phyloP scores from a whole-genome alignment of 208 protist species.

The Borovskyia barvae region DNA sequence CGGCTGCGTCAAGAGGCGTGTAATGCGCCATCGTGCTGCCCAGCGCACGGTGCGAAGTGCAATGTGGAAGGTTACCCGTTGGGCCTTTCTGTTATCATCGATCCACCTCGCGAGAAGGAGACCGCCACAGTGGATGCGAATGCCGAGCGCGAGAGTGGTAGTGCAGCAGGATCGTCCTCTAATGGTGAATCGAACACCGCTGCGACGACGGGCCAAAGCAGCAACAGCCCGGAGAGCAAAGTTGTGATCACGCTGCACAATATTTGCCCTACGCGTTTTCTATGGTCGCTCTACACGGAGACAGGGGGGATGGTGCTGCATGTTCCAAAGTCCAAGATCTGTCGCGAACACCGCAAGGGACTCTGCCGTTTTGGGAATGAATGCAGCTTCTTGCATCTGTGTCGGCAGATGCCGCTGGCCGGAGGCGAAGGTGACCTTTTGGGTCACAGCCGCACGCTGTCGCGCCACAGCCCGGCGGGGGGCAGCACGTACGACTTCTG shows the following conservation, averaged over 20 bases:
- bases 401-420: conserved; percentile 47
- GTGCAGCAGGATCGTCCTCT: conserved; percentile 12
- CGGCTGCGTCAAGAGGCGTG: conserved; percentile 57
- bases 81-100: conserved; percentile 66
- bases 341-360: conserved; percentile 71
- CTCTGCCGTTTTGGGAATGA: conserved; percentile 86
- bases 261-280: conserved; percentile 63
- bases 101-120: conserved; percentile 20
- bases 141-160: conserved; percentile 11
- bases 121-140: neutral
- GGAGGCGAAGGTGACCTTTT: conserved; percentile 25
- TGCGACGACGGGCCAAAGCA: neutral
- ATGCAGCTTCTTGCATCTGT: conserved; percentile 85
- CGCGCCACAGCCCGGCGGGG: neutral
- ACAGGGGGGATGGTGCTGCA: conserved; percentile 44
- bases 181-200: conserved; percentile 16
- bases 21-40: conserved; percentile 70
- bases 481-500: conserved; percentile 22
- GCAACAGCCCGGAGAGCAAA: conserved; percentile 17
- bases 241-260: conserved; percentile 53
- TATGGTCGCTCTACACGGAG: conserved; percentile 67
- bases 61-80: conserved; percentile 67
- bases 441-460: conserved; percentile 15
- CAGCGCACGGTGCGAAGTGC: conserved; percentile 68
- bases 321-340: conserved; percentile 54